These are phyloP conservation scores for Sophora flavescens DNA, from an alignment of 306 rosid species.

Conservation along the genomic window DNA sequence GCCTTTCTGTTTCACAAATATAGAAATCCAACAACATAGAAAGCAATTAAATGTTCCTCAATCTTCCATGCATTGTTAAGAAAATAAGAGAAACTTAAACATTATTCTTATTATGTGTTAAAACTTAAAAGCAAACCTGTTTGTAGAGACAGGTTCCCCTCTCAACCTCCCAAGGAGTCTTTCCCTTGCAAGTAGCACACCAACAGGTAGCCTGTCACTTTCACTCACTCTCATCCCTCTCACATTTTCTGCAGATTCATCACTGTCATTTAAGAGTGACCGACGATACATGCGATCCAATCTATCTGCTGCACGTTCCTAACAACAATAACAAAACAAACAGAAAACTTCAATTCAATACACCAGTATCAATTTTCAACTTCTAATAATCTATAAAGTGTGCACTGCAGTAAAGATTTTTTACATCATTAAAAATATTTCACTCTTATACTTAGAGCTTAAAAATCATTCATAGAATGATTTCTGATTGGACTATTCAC, in stretches of 20 bases:
- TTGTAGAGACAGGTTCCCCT: conserved; percentile 61
- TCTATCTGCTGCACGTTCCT: conserved; percentile 65
- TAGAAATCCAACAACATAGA: not conserved
- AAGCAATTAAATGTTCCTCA: not conserved
- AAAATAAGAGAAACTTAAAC: conserved; percentile 21
- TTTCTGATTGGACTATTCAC: no score
- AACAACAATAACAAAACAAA: conserved; percentile 28
- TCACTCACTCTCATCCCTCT: conserved; percentile 49
- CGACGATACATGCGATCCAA: conserved; percentile 50
- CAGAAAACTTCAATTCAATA: not conserved
- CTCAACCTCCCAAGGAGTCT: conserved; percentile 91
- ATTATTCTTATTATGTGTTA: not conserved
- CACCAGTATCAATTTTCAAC: not conserved
- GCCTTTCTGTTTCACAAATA: not conserved
- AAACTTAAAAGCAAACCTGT: conserved; percentile 60
- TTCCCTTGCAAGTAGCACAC: conserved; percentile 82
- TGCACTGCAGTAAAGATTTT: no score
- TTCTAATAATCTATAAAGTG: not conserved
- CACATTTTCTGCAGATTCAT: conserved; percentile 51
- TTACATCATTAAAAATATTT: no score
- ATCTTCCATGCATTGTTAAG: not conserved
- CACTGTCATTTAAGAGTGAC: conserved; percentile 44
- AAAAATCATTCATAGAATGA: no score
- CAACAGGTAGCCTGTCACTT: conserved; percentile 75
- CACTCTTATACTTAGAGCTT: no score